Base-by-base conservation (phyloP, 1,284 basidiomycete species). In the Microbotryomycetes sp. region DNA sequence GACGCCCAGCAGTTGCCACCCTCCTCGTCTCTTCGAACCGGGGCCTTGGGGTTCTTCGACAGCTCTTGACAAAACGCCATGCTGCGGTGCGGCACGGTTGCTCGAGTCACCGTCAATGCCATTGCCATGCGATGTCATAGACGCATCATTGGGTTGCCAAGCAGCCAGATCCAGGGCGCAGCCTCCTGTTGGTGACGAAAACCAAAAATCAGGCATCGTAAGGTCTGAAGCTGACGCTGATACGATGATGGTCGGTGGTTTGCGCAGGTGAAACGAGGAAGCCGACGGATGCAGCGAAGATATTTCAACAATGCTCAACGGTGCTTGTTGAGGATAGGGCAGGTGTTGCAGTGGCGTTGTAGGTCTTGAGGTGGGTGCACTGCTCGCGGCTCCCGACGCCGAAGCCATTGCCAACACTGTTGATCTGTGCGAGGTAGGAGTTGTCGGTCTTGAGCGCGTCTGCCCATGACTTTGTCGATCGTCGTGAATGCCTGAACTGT, bases 231-330 rank as follows among this genome's bases (percentile, higher is more conserved):
- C 59, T 4, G 57, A 49, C 9, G 12, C 36, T 2, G 64, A 51
- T 52, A 68, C 59, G 57, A 68, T 66, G 55, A 68, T 68, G 0
- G 66, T 66, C 0, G 66, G 66, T 0, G 66, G 59, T 2, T 64
- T 58, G 15, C 60, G 62, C 4, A 64, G 52, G 54, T 63, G 65
- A 6, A 68, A 31, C 26, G 1, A 62, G 60, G 2, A 54, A 45
- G 6, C 64, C 30, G 47, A 65, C 63, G 25, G 64, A 63, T 0
- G 45, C 2, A 49, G 66, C 50, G 12, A 31, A 15, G 45, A 63
- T 19, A 42, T 9, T 42, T 19, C 12, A 12, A 12, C 28, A 45
- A 63, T 55, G 30, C 31, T 54, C 28, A 66, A 54, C 0, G 62
- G 60, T 0, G 66, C 60, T 47, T 59, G 64, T 29, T 60, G 61